These are phyloP conservation scores for Russula brevipes DNA, from an alignment of 768 basidiomycete genomes.

Conservation along the genomic window DNA sequence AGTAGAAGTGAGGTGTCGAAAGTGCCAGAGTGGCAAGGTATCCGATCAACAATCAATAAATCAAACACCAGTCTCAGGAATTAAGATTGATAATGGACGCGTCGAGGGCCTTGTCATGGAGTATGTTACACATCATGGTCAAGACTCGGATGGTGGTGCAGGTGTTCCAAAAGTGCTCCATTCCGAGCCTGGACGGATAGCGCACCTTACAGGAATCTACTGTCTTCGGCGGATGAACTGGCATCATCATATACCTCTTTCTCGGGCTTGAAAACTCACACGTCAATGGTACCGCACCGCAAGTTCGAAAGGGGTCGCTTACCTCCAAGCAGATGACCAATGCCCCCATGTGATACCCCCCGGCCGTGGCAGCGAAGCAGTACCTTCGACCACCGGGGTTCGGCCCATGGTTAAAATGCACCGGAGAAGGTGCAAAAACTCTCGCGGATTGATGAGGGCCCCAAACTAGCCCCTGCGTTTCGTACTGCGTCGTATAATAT, in stretches of 20 bases:
- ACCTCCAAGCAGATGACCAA: conserved; percentile 83
- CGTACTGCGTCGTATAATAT: conserved; percentile 38
- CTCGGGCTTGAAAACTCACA: conserved; percentile 29
- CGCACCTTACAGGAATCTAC: no score
- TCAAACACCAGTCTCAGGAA: no score
- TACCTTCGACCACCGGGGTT: conserved; percentile 45
- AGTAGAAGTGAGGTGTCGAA: no score
- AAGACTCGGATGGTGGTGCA: no score
- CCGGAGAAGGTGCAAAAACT: conserved; percentile 59
- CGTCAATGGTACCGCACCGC: not conserved
- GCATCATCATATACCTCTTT: conserved; percentile 32
- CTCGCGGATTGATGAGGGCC: conserved; percentile 32
- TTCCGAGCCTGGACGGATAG: no score
- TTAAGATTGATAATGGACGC: no score
- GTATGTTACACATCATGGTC: no score
- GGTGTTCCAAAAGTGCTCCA: no score
- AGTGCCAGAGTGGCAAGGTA: no score
- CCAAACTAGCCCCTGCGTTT: conserved; percentile 26
- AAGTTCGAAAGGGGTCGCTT: conserved; percentile 20
- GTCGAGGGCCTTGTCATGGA: no score
- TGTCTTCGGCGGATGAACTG: no score
- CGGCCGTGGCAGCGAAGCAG: conserved; percentile 74
- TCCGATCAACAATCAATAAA: no score
- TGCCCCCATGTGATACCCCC: conserved; percentile 91
- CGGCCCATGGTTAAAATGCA: conserved; percentile 61